A percentile compares a stretch with the other conserved stretches of the same genome.
Evolutionary conservation across 352 stramenopile species (phyloP).

Genomic region (Elongisporangium anandrum): DNA sequence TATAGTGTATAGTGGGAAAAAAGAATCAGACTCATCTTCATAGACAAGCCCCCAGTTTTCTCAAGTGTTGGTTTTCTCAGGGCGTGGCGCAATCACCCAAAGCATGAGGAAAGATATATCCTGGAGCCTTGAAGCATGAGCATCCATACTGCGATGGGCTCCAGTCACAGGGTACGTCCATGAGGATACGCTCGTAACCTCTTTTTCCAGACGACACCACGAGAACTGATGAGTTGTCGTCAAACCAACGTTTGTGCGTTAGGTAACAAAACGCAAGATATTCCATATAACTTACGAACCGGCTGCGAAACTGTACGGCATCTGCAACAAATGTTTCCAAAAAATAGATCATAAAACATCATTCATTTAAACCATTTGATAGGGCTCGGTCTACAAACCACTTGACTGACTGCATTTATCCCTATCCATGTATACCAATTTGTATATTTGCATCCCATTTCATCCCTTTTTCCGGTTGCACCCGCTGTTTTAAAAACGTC

Average conservation of each 20-base stretch:
- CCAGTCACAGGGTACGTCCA: background rate
- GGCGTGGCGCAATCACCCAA: background rate
- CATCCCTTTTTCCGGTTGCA: background rate
- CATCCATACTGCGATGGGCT: background rate
- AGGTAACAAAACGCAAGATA: background rate
- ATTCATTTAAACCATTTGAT: background rate
- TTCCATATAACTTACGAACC: background rate
- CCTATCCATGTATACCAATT: background rate
- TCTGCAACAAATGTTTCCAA: background rate
- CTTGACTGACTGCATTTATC: background rate
- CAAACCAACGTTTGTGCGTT: background rate
- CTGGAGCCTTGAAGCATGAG: background rate
- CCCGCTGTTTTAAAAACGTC: background rate
- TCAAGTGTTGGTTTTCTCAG: background rate
- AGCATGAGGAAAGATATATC: background rate
- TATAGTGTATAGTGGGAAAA: background rate
- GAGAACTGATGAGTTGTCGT: background rate
- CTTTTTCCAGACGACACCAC: background rate
- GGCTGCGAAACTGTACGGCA: background rate
- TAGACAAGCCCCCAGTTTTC: background rate
- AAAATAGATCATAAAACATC: background rate
- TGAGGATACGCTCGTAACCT: background rate
- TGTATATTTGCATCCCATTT: background rate
- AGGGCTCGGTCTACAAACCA: background rate
- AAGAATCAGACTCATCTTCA: background rate